Conservation (phyloP, 2,329 filamentous ascomycete species). For the Plectosphaerella sp. region DNA sequence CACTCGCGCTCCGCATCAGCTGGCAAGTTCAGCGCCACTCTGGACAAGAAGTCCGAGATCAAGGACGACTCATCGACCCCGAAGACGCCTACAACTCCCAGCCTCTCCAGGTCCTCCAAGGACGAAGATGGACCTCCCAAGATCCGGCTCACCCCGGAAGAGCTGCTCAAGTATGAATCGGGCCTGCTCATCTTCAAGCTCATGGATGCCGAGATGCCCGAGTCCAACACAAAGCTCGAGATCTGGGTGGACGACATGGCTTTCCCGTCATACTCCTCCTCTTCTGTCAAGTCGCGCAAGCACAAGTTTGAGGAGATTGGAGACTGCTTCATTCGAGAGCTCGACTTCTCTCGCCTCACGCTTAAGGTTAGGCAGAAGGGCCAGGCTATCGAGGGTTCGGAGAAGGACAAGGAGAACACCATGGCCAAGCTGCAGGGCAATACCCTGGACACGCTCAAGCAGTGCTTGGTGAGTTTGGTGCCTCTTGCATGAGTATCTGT, state of each 20-base stretch:
- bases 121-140: constrained; percentile 61
- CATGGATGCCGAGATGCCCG: constrained; percentile 80
- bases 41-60: constrained; percentile 23
- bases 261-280: constrained; percentile 82
- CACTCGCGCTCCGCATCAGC: constrained; percentile 24
- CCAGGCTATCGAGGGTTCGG: constrained; percentile 59
- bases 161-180: constrained; percentile 81
- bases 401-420: constrained; percentile 67
- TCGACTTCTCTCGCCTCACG: constrained; percentile 94
- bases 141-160: constrained; percentile 71
- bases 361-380: constrained; percentile 79
- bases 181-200: constrained; percentile 93
- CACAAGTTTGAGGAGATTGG: constrained; percentile 87
- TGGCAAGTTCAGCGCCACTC: constrained; percentile 37
- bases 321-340: constrained; percentile 91
- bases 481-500: constrained; percentile 10
- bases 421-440: constrained; percentile 80
- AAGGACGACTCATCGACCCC: constrained; percentile 24
- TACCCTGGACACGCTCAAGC: constrained; percentile 81
- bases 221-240: constrained; percentile 73
- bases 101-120: constrained; percentile 45
- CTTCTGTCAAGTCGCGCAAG: constrained; percentile 63
- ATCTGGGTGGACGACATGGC: constrained; percentile 92
- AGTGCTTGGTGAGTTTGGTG: constrained; percentile 64
- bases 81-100: constrained; percentile 37